Conservation (phyloP, 768 basidiomycete genomes). For the Russula olivacea region DNA sequence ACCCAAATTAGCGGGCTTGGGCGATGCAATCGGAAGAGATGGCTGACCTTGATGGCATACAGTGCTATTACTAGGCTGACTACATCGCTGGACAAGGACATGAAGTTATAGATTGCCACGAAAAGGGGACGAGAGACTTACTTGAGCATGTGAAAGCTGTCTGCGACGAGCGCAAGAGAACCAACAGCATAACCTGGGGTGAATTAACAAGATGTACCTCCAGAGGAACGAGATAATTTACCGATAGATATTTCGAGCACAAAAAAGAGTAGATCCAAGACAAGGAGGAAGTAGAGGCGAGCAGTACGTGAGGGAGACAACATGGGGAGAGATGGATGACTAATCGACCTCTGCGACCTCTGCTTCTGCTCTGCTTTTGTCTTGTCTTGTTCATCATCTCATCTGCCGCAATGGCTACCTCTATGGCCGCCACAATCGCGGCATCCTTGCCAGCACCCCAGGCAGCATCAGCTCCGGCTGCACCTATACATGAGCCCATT, state of each 20-base stretch:
- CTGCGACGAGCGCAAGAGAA: conserved; percentile 90
- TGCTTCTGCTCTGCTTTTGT: no score
- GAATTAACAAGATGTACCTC: background rate
- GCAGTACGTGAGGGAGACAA: conserved; percentile 57
- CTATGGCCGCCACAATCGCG: conserved; percentile 91
- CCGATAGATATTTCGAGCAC: conserved; percentile 80
- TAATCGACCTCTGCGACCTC: background rate
- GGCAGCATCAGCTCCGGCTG: conserved; percentile 52
- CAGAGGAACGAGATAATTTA: conserved; percentile 29
- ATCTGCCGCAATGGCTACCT: conserved; percentile 53
- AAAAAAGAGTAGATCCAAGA: conserved; percentile 84
- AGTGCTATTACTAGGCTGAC: conserved; percentile 92
- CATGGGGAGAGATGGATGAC: conserved; percentile 26
- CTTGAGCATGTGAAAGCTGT: conserved; percentile 99
- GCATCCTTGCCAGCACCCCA: conserved; percentile 70
- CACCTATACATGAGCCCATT: conserved; percentile 76
- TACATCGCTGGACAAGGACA: conserved; percentile 66
- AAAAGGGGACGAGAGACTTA: conserved; percentile 35
- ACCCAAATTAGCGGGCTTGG: conserved; percentile 10
- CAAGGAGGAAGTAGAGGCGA: conserved; percentile 67
- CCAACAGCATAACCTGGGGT: conserved; percentile 85
- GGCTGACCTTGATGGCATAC: conserved; percentile 77
- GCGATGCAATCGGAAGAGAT: conserved; percentile 8
- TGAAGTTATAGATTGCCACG: conserved; percentile 5
- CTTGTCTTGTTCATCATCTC: no score